phyloP scores from a whole-genome alignment of 148 eudicot species.

The Simmondsia chinensis region DNA sequence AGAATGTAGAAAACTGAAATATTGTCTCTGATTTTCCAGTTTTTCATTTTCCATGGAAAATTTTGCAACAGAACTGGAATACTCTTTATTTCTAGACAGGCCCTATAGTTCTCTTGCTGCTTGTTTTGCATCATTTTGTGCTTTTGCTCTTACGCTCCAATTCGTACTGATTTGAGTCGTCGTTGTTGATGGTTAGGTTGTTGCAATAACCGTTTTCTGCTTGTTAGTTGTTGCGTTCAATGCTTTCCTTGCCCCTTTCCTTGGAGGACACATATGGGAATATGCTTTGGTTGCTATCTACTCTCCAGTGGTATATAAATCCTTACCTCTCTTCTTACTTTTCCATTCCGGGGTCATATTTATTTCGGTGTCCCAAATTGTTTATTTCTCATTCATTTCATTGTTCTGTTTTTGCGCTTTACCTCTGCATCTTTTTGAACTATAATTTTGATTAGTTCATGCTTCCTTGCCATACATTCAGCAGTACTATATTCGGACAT shows the following conservation, averaged over 20 bases:
- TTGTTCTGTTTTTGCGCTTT: no score
- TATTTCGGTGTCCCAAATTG: no score
- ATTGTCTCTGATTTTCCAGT: no score
- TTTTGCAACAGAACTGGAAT: no score
- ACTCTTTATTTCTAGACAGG: no score
- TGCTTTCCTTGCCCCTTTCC: constrained; percentile 93
- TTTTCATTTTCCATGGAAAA: no score
- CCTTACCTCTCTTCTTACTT: neutral
- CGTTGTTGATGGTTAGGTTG: constrained; percentile 44
- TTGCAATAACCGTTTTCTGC: constrained; percentile 92
- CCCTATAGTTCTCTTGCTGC: neutral
- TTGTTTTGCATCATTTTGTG: constrained; percentile 1
- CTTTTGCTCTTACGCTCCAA: neutral
- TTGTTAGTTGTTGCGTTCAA: constrained; percentile 90
- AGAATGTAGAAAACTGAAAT: no score
- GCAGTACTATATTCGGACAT: no score
- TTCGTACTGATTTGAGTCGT: constrained; percentile 8
- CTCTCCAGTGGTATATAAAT: constrained; percentile 80
- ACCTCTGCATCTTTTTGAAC: no score
- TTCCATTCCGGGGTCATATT: no score
- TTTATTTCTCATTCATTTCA: neutral
- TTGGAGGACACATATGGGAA: constrained; percentile 86
- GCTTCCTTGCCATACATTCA: no score
- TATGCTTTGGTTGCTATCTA: constrained; percentile 55
- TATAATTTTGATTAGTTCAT: no score